Base-by-base conservation (phyloP, 2,329 filamentous ascomycete species). In the Aspergillus pseudoterreus region DNA sequence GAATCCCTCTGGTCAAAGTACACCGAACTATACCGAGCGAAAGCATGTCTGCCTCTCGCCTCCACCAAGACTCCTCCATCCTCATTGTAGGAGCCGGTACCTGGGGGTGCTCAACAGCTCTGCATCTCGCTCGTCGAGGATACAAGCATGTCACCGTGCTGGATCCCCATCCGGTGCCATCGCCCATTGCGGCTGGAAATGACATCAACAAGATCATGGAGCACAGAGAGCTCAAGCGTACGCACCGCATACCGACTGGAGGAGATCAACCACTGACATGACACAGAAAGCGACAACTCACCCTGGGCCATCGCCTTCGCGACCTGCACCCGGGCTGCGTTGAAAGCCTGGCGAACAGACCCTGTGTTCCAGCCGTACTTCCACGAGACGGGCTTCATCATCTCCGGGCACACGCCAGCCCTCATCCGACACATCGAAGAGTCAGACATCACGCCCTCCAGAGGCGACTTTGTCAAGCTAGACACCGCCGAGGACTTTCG, bases 101-200 rank as follows among this genome's bases (percentile, higher is more conserved):
- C 4, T 72, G 75, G 52, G 75, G 76, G 10, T 70, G 75, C 2
- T 78, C 75, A 6, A 78, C 76, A 0, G 75, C 75, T 2, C 63
- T 78, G 12, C 75, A 78, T 58, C 71, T 78, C 1, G 45, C 72
- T 33, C 67, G 75, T 6, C 58, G 62, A 4, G 75, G 75, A 5
- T 77, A 78, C 56, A 71, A 71, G 0, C 75, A 78, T 47, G 71
- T 78, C 47, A 78, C 74, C 1, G 73, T 78, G 8, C 70, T 78
- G 3, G 75, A 78, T 52, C 67, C 70, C 3, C 77, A 74, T 56
- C 66, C 71, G 2, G 71, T 77, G 14, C 75, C 75, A 0, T 78
- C 75, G 0, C 63, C 72, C 1, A 74, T 77, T 44, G 76, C 75
- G 1, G 75, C 75, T 1, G 75, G 75, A 4, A 67, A 75, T 50